Evolutionary conservation across 306 rosid species (phyloP).

Genomic region (Acacia acuminata): DNA sequence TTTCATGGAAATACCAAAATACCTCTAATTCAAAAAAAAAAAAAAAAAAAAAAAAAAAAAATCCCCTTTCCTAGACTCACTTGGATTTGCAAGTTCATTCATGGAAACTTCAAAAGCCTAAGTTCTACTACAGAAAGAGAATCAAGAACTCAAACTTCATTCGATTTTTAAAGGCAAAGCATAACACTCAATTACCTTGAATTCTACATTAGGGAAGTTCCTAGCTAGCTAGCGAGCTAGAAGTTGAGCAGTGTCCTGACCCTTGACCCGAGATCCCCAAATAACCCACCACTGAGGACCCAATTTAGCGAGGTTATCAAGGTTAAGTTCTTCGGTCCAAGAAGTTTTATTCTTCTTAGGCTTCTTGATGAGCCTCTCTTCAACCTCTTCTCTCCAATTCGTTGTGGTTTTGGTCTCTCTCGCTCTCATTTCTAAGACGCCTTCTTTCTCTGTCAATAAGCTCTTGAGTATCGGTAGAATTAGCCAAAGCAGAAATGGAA

Average conservation of each 20-base stretch:
- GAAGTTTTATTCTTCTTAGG: conserved; percentile 62
- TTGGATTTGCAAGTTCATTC: too few relatives aligned
- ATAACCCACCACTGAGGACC: conserved; percentile 91
- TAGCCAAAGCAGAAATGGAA: conserved; percentile 53
- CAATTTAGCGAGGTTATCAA: conserved; percentile 59
- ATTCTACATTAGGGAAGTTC: conserved; percentile 58
- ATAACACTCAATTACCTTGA: conserved; percentile 46
- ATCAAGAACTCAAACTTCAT: too few relatives aligned
- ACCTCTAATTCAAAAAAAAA: too few relatives aligned
- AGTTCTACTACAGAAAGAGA: too few relatives aligned
- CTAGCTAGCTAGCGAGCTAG: conserved; percentile 68
- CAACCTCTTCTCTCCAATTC: conserved; percentile 81
- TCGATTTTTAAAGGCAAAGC: background rate
- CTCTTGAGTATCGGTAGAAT: conserved; percentile 38
- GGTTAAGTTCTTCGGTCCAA: conserved; percentile 81
- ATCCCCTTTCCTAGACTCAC: too few relatives aligned
- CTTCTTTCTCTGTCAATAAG: conserved; percentile 71
- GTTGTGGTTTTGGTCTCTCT: conserved; percentile 59
- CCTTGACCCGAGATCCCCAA: conserved; percentile 58
- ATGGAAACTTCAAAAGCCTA: too few relatives aligned
- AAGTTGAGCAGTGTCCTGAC: conserved; percentile 54
- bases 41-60: too few relatives aligned
- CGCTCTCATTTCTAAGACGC: conserved; percentile 65
- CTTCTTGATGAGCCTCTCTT: conserved; percentile 67
- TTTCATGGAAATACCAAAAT: too few relatives aligned